Evolutionary conservation across 75 land plant genomes (phyloP), one percentile per base, ranked within the genome.

Genomic region (Azolla pinnata): DNA sequence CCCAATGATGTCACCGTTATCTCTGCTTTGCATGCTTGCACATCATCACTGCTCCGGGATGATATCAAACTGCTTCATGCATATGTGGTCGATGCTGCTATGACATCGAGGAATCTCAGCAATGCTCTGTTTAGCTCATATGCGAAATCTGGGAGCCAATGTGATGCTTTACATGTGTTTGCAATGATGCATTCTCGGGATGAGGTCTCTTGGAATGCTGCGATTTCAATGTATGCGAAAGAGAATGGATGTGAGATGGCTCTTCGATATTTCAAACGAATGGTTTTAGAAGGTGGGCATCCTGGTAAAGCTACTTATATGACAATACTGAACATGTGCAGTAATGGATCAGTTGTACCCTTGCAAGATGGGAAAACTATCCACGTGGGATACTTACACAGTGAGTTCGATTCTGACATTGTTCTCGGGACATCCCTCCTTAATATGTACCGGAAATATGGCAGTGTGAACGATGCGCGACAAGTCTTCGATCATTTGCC

Each of bases 121-220:
- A 67, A 59, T 47, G 65, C 64, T 29, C 66, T 67, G 2, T 40
- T 67, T 21, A 35, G 28, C 16, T 31, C 60, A 65, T 59, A 59
- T 25, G 35, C 27, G 23, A 47, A 47, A 20, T 59, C 54, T 27
- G 66, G 54, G 27, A 29, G 12, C 55, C 38, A 48, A 9, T 1
- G 28, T 4, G 29, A 21, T 29, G 69, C 69, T 30, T 28, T 63
- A 31, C 31, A 45, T 33, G 69, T 67, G 4, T 67, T 67, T 50
- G 29, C 35, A 8, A 57, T 29, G 27, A 59, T 67, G 65, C n/a
- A 24, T 1, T 16, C 3, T 24, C 42, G 63, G 1, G 33, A 67
- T 28, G 52, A 20, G 30, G 52, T 59, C 20, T 67, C 69, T 29
- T 67, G 69, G 69, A 67, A 29, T 20, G 33, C 44, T 9, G 28